Conservation (phyloP, 2,329 filamentous ascomycete genomes). For the Ophiostoma sp. region DNA sequence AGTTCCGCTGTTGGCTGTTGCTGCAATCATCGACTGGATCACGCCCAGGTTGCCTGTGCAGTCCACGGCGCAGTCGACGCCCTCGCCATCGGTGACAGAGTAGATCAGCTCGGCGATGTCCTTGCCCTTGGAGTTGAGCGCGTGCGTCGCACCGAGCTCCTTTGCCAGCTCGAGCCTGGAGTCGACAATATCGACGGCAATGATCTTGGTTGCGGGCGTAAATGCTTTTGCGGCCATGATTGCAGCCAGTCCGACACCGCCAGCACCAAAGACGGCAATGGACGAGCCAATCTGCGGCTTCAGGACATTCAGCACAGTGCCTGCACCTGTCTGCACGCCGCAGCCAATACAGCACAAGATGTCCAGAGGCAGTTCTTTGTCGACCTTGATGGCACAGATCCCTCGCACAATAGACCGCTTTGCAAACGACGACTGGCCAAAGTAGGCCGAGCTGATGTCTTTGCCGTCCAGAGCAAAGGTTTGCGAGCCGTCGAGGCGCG, state of each 20-base stretch:
- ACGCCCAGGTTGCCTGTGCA: constrained; percentile 10
- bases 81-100: not conserved
- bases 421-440: constrained; percentile 23
- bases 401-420: constrained; percentile 16
- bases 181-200: constrained; percentile 44
- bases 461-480: not conserved
- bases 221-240: constrained; percentile 37
- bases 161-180: constrained; percentile 40
- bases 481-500: constrained; percentile 6
- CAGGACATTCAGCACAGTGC: constrained; percentile 34
- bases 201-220: constrained; percentile 33
- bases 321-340: constrained; percentile 42
- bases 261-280: constrained; percentile 35
- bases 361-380: constrained; percentile 27
- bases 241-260: constrained; percentile 39
- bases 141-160: constrained; percentile 41
- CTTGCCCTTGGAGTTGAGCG: constrained; percentile 19
- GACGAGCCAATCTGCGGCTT: constrained; percentile 32
- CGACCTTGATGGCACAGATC: constrained; percentile 17
- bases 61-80: constrained; percentile 3
- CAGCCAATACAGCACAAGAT: constrained; percentile 40
- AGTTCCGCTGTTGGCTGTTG: not conserved
- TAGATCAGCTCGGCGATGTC: constrained; percentile 7
- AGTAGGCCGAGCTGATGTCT: constrained; percentile 16
- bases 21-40: constrained; percentile 11